Percentiles rank a stretch among this genome's conserved stretches.
phyloP scores from a whole-genome alignment of 257 asterid species.

The Plantago ovata region DNA sequence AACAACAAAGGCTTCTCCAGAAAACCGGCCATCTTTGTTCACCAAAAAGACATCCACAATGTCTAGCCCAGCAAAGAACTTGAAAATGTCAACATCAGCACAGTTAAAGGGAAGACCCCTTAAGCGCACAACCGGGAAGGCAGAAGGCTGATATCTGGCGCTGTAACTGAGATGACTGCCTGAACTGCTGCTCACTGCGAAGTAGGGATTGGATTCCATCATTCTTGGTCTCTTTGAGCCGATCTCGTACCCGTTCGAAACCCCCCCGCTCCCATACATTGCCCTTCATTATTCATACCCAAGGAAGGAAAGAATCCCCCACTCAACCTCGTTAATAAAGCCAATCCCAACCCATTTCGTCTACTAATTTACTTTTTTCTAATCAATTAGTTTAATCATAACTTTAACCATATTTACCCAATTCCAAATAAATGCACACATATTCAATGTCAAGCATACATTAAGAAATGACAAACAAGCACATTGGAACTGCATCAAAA shows the following conservation, averaged over 20 bases:
- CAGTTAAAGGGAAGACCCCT: conserved; percentile 95
- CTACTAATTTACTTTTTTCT: conserved; percentile 49
- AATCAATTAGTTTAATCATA: too few relatives aligned
- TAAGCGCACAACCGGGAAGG: conserved; percentile 83
- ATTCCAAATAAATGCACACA: not conserved
- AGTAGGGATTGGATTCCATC: conserved; percentile 99
- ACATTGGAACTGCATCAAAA: not conserved
- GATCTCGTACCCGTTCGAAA: conserved; percentile 98
- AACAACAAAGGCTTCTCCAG: conserved; percentile 88
- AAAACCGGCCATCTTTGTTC: conserved; percentile 71
- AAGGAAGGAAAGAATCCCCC: conserved; percentile 65
- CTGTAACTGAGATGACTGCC: conserved; percentile 52
- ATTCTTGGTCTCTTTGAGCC: conserved; percentile 99
- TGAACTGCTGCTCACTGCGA: conserved; percentile 87
- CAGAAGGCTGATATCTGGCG: conserved; percentile 41
- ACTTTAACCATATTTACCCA: conserved; percentile 22
- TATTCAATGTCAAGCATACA: not conserved
- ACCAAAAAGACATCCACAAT: conserved; percentile 83
- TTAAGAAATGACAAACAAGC: not conserved
- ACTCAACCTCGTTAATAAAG: conserved; percentile 97
- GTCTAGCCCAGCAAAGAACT: conserved; percentile 86
- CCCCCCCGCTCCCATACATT: conserved; percentile 99
- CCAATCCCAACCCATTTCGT: conserved; percentile 83
- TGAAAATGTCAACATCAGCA: conserved; percentile 63
- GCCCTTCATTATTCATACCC: conserved; percentile 98